A percentile compares a stretch with the other conserved stretches of the same genome.
phyloP scores from a whole-genome alignment of 2,329 filamentous ascomycete species.

The Botryotinia narcissicola region DNA sequence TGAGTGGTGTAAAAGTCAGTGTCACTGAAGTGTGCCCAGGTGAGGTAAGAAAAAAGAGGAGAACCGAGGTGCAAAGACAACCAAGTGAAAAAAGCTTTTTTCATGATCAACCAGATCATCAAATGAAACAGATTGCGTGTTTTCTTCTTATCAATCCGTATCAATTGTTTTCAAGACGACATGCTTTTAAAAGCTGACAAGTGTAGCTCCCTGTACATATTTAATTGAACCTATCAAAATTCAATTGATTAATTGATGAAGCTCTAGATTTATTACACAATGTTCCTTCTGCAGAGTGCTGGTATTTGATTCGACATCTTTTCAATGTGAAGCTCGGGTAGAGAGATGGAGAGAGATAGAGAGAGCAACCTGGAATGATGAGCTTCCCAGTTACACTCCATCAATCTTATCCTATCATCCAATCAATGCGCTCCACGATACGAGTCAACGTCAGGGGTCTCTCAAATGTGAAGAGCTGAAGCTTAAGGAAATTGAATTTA shows the following conservation, averaged over 20 bases:
- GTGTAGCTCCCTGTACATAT: not conserved
- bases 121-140: not conserved
- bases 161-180: not conserved
- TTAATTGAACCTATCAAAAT: not conserved
- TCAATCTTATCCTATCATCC: not conserved
- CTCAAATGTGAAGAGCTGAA: slow-evolving; percentile 8
- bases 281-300: not conserved
- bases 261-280: not conserved
- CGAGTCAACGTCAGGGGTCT: slow-evolving; percentile 7
- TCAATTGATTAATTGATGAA: not conserved
- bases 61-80: slow-evolving; percentile 4
- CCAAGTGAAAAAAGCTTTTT: not conserved
- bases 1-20: not conserved
- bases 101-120: not conserved
- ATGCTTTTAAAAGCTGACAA: not conserved
- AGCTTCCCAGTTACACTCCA: not conserved
- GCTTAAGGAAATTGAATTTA: not conserved
- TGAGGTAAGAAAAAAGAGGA: not conserved
- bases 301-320: not conserved
- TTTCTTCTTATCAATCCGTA: not conserved
- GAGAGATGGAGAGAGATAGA: not conserved
- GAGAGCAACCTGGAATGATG: not conserved
- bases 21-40: not conserved
- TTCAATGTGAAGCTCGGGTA: slow-evolving; percentile 12
- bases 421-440: slow-evolving; percentile 8